Percentiles rank a stretch among this genome's conserved stretches.
These are phyloP conservation scores for Huntiella decipiens DNA, from an alignment of 2,329 filamentous ascomycete genomes.

Conservation along the genomic window DNA sequence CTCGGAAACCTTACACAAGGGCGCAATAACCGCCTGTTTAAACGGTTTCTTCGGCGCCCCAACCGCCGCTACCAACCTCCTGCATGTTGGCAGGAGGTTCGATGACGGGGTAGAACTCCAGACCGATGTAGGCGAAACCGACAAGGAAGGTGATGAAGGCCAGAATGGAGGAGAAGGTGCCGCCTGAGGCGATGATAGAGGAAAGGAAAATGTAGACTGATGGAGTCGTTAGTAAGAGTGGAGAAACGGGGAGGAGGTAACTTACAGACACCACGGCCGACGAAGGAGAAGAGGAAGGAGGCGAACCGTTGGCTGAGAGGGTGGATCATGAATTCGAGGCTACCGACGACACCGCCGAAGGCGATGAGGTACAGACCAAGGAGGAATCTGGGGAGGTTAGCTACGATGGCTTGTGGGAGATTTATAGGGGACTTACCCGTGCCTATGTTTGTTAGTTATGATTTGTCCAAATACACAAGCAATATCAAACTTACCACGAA, in stretches of 20 bases:
- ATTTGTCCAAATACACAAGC: not conserved
- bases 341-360: slow-evolving; percentile 63
- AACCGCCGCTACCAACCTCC: slow-evolving; percentile 53
- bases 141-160: slow-evolving; percentile 60
- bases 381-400: slow-evolving; percentile 21
- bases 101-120: slow-evolving; percentile 63
- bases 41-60: slow-evolving; percentile 55
- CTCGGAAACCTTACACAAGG: too few relatives aligned
- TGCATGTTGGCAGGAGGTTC: slow-evolving; percentile 70
- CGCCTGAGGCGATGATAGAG: slow-evolving; percentile 55
- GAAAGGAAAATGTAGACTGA: slow-evolving; percentile 93
- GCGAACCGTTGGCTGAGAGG: slow-evolving; percentile 85
- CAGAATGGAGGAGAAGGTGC: slow-evolving; percentile 50
- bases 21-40: slow-evolving; percentile 20
- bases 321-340: slow-evolving; percentile 66
- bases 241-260: slow-evolving; percentile 14
- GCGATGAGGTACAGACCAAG: slow-evolving; percentile 75
- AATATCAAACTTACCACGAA: slow-evolving; percentile 31
- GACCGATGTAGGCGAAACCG: slow-evolving; percentile 57
- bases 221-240: not conserved
- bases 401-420: not conserved
- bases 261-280: slow-evolving; percentile 87
- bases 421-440: slow-evolving; percentile 3
- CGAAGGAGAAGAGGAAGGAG: slow-evolving; percentile 93
- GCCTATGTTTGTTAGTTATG: slow-evolving; percentile 1